Evolutionary conservation across 2,329 filamentous ascomycete genomes (phyloP).

Genomic region (Whalleya microplaca): DNA sequence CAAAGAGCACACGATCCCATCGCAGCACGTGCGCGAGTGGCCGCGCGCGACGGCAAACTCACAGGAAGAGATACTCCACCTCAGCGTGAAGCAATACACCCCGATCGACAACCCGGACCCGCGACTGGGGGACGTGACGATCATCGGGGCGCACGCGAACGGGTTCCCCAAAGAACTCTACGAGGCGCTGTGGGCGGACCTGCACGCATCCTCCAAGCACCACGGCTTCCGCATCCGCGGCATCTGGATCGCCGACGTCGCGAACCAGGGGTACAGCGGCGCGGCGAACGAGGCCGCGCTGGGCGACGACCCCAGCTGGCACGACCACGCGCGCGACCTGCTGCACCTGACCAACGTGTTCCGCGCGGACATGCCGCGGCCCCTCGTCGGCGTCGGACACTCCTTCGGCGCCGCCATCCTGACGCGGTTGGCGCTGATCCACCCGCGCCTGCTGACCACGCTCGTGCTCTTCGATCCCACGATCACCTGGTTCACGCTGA

Average conservation of each 20-base stretch:
- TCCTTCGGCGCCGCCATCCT: constrained; percentile 84
- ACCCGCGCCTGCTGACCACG: constrained; percentile 78
- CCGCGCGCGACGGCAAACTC: constrained; percentile 70
- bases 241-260: constrained; percentile 91
- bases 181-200: constrained; percentile 87
- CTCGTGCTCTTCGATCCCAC: constrained; percentile 86
- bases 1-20: constrained; percentile 73
- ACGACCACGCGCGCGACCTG: constrained; percentile 83
- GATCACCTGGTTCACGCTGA: constrained; percentile 57
- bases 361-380: constrained; percentile 76
- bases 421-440: constrained; percentile 71
- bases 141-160: constrained; percentile 88
- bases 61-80: constrained; percentile 73
- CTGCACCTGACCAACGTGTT: constrained; percentile 85
- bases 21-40: constrained; percentile 83
- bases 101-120: constrained; percentile 72
- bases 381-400: constrained; percentile 83
- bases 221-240: constrained; percentile 68
- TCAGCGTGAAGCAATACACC: constrained; percentile 87
- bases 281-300: constrained; percentile 74
- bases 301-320: constrained; percentile 88
- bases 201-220: constrained; percentile 60
- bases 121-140: constrained; percentile 76
- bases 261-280: constrained; percentile 80
- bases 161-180: constrained; percentile 96